Conservation (phyloP, 768 basidiomycete genomes). For the Ephemerocybe angulata region DNA sequence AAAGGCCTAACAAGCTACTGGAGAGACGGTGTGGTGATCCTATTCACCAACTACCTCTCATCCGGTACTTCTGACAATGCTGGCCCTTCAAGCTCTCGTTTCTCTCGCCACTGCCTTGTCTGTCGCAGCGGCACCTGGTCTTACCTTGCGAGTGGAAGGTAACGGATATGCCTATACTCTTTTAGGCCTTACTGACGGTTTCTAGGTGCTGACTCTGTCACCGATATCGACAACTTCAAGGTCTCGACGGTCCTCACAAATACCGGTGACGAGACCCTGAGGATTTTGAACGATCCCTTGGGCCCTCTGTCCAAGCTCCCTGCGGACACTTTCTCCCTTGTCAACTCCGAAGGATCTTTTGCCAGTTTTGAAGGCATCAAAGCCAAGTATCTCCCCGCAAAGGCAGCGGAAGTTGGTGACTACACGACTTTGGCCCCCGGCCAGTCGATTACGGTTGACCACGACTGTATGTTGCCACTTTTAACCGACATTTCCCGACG, state of each 20-base stretch:
- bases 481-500: neutral
- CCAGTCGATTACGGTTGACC: slow-evolving; percentile 30
- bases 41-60: too few species aligned
- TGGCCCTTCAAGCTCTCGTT: slow-evolving; percentile 32
- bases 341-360: slow-evolving; percentile 26
- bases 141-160: slow-evolving; percentile 36
- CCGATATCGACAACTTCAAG: slow-evolving; percentile 35
- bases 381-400: slow-evolving; percentile 38
- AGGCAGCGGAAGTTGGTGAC: slow-evolving; percentile 26
- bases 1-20: too few species aligned
- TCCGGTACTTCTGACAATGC: neutral
- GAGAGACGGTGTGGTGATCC: too few species aligned
- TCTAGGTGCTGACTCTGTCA: slow-evolving; percentile 32
- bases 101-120: slow-evolving; percentile 31
- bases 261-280: slow-evolving; percentile 45
- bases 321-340: slow-evolving; percentile 41
- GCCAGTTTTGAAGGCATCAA: slow-evolving; percentile 43
- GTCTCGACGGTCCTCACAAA: slow-evolving; percentile 41
- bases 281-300: slow-evolving; percentile 44
- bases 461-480: slow-evolving; percentile 35
- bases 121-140: slow-evolving; percentile 8
- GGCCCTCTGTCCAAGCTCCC: slow-evolving; percentile 38
- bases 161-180: neutral
- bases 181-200: neutral
- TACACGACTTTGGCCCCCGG: slow-evolving; percentile 41